A percentile compares a stretch with the other conserved stretches of the same genome.
Evolutionary conservation across 805 yeast species (phyloP).

Genomic region (Starmerella davenportii): DNA sequence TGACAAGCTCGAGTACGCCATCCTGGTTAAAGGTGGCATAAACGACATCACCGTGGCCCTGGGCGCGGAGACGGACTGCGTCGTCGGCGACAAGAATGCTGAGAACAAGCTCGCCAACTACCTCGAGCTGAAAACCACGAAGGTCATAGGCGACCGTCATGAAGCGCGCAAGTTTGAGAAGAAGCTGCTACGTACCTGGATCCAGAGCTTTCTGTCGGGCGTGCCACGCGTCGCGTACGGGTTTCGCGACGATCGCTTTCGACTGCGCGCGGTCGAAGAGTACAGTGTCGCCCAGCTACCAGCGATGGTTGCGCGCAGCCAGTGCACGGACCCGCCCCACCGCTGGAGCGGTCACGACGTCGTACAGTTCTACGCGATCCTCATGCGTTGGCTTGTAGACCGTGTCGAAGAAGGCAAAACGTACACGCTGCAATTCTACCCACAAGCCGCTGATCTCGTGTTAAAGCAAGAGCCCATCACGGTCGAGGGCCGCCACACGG

Average conservation of each 20-base stretch:
- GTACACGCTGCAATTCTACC: conserved; percentile 10
- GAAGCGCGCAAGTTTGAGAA: conserved; percentile 61
- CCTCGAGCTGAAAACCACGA: conserved; percentile 65
- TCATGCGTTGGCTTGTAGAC: conserved; percentile 56
- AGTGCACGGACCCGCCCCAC: neutral
- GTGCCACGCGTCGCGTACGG: conserved; percentile 70
- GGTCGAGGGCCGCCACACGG: conserved; percentile 11
- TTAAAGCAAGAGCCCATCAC: conserved; percentile 7
- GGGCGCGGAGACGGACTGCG: conserved; percentile 88
- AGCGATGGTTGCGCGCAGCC: conserved; percentile 15
- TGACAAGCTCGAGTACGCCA: conserved; percentile 58
- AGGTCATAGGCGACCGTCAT: conserved; percentile 35
- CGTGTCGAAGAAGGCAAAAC: conserved; percentile 36
- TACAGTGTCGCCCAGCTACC: conserved; percentile 69
- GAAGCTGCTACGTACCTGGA: conserved; percentile 77
- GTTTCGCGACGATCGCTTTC: conserved; percentile 55
- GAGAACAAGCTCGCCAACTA: conserved; percentile 43
- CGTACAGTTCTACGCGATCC: conserved; percentile 71
- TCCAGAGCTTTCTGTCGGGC: conserved; percentile 80
- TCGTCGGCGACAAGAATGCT: conserved; percentile 51
- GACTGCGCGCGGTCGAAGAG: conserved; percentile 54
- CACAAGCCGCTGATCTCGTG: conserved; percentile 7
- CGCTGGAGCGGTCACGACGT: conserved; percentile 56
- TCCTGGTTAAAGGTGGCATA: conserved; percentile 72
- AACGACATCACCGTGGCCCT: conserved; percentile 50